These are phyloP conservation scores for Fusarium irregulare DNA, from an alignment of 2,329 filamentous ascomycete genomes.

Conservation along the genomic window DNA sequence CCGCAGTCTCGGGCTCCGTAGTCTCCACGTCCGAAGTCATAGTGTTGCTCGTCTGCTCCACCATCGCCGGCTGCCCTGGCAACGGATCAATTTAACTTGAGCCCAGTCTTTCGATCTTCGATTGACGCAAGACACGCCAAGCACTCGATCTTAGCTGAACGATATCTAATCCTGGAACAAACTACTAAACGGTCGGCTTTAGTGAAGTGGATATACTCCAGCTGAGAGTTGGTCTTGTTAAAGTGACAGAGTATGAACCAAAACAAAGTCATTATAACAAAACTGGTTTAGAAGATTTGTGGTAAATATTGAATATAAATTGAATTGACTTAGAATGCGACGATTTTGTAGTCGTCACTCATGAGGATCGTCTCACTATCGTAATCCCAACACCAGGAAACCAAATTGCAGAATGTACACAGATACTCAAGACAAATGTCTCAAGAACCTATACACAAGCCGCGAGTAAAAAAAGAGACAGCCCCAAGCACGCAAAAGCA, in stretches of 20 bases:
- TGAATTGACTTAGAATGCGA: conserved; percentile 47
- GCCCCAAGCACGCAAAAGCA: conserved; percentile 19
- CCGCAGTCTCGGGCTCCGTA: background rate
- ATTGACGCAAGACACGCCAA: conserved; percentile 25
- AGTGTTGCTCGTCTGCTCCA: background rate
- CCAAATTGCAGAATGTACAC: conserved; percentile 1
- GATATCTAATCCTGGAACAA: background rate
- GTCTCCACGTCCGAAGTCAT: background rate
- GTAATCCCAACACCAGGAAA: conserved; percentile 47
- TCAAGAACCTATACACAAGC: conserved; percentile 13
- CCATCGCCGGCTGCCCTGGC: conserved; percentile 21
- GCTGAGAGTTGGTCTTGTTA: background rate
- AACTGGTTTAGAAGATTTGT: conserved; percentile 9
- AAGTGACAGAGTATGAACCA: background rate
- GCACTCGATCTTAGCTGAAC: background rate
- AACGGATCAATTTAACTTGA: conserved; percentile 13
- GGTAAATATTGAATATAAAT: conserved; percentile 19
- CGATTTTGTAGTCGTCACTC: conserved; percentile 49
- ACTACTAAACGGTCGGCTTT: background rate
- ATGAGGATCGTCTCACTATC: conserved; percentile 50
- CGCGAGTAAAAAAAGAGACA: conserved; percentile 12
- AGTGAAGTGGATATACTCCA: background rate
- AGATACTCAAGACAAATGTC: conserved; percentile 13
- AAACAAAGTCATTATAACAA: background rate
- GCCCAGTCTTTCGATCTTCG: conserved; percentile 24